Evolutionary conservation across 768 basidiomycete species (phyloP), one percentile per base, ranked within the genome.

Genomic region (Dioszegia crocea): DNA sequence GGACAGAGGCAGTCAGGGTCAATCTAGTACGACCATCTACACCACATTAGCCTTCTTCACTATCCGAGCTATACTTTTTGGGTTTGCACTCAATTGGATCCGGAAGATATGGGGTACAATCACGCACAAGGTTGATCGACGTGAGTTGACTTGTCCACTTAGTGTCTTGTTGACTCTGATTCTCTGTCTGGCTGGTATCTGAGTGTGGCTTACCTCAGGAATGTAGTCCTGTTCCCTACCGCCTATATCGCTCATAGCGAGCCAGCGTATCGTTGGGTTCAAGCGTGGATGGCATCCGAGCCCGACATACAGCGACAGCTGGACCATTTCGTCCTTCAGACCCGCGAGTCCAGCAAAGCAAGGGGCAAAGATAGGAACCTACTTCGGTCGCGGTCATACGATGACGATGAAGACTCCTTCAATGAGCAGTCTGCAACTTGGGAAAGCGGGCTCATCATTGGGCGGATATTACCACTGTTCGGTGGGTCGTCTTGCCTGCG

Each of bases 281-380:
- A 56, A 29, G 56, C 67, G 2, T 71, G 52, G 48, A 49, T 71
- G 17, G 64, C 66, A 11, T 62, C 64, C 59, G 64, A 68, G 40
- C 41, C 57, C 3, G 40, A 41, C 8, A 64, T 52, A n/a, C 70
- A 66, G 31, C 19, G 30, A 0, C 70, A 71, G 30, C 52, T 71
- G 23, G 45, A 51, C 41, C 46, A 63, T 46, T 71, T 68, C 55
- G 44, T 57, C 21, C 50, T 71, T 6, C 31, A 52, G 5, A 63
- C 66, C 6, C 26, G 38, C 3, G 56, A 64, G 16, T 50, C 43
- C 21, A 23, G 65, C 38, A 33, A 48, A 2, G 19, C 46, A 8
- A 53, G 36, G 36, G 51, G 38, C 3, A 26, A 11, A 2, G 38
- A 53, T 23, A 30, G 19, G 39, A 53, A 53, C 24, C 19, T 39